Evolutionary conservation across 2,329 filamentous ascomycete genomes (phyloP), one percentile per base, ranked within the genome.

Genomic region (Cladosporium sp.): DNA sequence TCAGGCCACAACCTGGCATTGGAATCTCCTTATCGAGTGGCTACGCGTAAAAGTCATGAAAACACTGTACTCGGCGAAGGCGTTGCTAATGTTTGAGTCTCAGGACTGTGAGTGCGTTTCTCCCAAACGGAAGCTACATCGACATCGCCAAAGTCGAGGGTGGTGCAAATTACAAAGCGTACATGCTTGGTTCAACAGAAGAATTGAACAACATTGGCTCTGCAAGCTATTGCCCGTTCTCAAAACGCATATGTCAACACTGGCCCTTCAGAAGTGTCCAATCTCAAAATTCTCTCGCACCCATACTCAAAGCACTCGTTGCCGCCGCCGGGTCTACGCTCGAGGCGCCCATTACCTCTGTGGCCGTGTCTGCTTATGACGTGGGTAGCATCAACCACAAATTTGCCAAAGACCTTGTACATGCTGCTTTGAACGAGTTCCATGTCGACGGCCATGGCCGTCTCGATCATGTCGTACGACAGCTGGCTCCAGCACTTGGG

Each of bases 91-190:
- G 43, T 7, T 7, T 30, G 6, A 30, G 3, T 5, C 3, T 5
- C 9, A 56, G 52, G 1, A 56, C 52, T 40, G 40, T 56, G 6
- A 56, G 52, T 39, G 40, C 40, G 3, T 28, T 22, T 12, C 34
- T 56, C 43, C 25, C 52, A 19, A 47, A 56, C 19, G 52, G 52
- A 34, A 56, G 52, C 30, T 47, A 56, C 39, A 47, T 56, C 30
- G 52, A 56, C 34, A 56, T 56, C 25, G 52, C 52, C 28, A 56
- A 56, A 38, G 28, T 56, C 22, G 39, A 47, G 11, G 52, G 52
- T n/a, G 28, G 17, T 5, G 25, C 25, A n/a, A 15, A 8, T 6
- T 55, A 55, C 38, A 55, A 55, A 45, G 3, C 51, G 8, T 45
- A 55, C 39, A 55, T 55, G 51, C 51, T 55, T 19, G 51, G 51